These are phyloP conservation scores for Pinus tabuliformis DNA, from an alignment of 75 land plant genomes.

Conservation along the genomic window DNA sequence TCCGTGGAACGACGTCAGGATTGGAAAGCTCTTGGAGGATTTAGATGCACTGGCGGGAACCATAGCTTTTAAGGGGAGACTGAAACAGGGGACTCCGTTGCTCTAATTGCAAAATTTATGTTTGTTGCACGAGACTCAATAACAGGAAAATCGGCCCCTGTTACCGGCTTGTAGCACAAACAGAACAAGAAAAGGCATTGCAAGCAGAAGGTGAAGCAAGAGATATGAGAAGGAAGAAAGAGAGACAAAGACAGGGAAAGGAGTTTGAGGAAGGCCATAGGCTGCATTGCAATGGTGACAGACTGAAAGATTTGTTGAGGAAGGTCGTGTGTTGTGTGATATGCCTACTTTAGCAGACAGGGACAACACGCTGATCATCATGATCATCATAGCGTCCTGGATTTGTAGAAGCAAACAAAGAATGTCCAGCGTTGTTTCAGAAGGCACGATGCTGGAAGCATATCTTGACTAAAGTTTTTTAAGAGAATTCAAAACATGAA, in stretches of 20 bases:
- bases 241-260: slow-evolving; percentile 35
- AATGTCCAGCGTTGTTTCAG: too few species aligned
- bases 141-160: slow-evolving; percentile 79
- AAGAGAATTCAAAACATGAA: too few species aligned
- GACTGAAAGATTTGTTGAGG: slow-evolving; percentile 56
- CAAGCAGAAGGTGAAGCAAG: slow-evolving; percentile 59
- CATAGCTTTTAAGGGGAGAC: slow-evolving; percentile 74
- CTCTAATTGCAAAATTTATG: slow-evolving; percentile 87
- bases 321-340: slow-evolving; percentile 83
- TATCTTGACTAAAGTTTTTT: too few species aligned
- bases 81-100: slow-evolving; percentile 45
- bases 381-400: too few species aligned
- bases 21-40: slow-evolving; percentile 93
- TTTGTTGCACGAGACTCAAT: slow-evolving; percentile 94
- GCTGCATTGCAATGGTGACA: slow-evolving; percentile 26
- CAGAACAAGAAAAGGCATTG: slow-evolving; percentile 73
- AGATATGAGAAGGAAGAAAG: slow-evolving; percentile 52
- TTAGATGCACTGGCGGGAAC: slow-evolving; percentile 96
- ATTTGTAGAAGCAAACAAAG: too few species aligned
- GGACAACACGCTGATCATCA: slow-evolving; percentile 84
- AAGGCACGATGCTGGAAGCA: too few species aligned
- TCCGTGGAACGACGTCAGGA: slow-evolving; percentile 85
- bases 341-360: slow-evolving; percentile 95
- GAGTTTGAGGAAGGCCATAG: slow-evolving; percentile 31
- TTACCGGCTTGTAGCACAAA: slow-evolving; percentile 73